Evolutionary conservation across 148 eudicot species (phyloP).

Genomic region (Polygonum maritimum): DNA sequence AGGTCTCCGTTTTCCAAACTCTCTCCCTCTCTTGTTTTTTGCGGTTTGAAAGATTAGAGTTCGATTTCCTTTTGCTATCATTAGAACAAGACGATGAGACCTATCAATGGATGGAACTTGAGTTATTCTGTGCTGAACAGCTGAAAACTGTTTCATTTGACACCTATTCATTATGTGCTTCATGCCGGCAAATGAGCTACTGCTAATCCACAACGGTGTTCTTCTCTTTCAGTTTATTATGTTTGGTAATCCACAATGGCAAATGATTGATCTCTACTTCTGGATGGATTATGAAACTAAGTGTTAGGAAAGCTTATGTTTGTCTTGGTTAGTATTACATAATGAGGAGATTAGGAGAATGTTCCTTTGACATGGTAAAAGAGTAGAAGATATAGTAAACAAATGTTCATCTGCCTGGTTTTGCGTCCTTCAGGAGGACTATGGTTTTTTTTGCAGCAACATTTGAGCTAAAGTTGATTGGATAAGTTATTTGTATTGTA

Average conservation of each 20-base stretch:
- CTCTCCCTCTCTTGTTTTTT: neutral
- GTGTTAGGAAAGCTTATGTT: neutral
- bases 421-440: neutral
- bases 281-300: no score
- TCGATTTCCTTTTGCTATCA: neutral
- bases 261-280: neutral
- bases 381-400: neutral
- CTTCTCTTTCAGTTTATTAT: slow-evolving; percentile 14
- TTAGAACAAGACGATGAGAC: neutral
- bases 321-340: neutral
- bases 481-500: neutral
- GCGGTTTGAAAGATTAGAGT: neutral
- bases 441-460: neutral
- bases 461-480: neutral
- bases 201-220: neutral
- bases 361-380: neutral
- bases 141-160: no score
- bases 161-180: no score
- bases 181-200: neutral
- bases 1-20: slow-evolving; percentile 24
- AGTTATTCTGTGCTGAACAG: no score
- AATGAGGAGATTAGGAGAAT: no score
- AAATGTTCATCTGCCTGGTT: neutral
- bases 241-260: no score
- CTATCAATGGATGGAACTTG: neutral